Percentiles rank a stretch among this genome's conserved stretches.
Conservation (phyloP, 1,139 yeast genomes). For the Hansenula lynferdii region DNA sequence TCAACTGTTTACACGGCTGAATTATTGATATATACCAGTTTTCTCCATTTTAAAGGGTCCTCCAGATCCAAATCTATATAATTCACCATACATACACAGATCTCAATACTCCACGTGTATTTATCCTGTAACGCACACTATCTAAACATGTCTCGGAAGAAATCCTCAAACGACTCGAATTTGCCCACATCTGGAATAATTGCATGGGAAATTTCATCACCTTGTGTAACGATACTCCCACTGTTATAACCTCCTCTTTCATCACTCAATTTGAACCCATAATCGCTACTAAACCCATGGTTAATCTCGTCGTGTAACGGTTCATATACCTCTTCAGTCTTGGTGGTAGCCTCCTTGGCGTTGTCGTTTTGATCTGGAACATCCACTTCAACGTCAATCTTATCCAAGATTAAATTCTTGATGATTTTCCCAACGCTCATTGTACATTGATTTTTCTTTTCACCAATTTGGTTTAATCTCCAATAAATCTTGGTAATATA, state of each 20-base stretch:
- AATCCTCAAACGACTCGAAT: conserved; percentile 44
- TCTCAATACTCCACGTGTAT: too few relatives aligned
- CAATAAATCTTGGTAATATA: conserved; percentile 47
- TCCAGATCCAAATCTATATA: too few relatives aligned
- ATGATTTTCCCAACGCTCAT: conserved; percentile 50
- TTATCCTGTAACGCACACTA: too few relatives aligned
- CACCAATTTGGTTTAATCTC: conserved; percentile 50
- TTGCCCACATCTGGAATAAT: conserved; percentile 40
- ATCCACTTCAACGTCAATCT: conserved; percentile 36
- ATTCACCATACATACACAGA: too few relatives aligned
- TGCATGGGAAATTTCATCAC: too few relatives aligned
- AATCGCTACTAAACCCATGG: conserved; percentile 14
- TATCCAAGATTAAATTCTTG: conserved; percentile 25
- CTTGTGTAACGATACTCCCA: too few relatives aligned
- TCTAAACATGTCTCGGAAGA: conserved; percentile 37
- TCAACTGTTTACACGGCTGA: too few relatives aligned
- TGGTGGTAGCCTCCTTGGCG: too few relatives aligned
- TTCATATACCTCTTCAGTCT: neutral
- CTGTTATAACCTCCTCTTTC: neutral
- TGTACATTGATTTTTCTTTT: conserved; percentile 47
- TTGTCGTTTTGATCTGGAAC: too few relatives aligned
- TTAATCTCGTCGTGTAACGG: conserved; percentile 24
- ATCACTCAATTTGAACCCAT: conserved; percentile 2
- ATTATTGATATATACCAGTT: too few relatives aligned
- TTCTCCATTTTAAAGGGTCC: too few relatives aligned